Base-by-base conservation (phyloP, 1,284 basidiomycete species). In the Pascua sp. region DNA sequence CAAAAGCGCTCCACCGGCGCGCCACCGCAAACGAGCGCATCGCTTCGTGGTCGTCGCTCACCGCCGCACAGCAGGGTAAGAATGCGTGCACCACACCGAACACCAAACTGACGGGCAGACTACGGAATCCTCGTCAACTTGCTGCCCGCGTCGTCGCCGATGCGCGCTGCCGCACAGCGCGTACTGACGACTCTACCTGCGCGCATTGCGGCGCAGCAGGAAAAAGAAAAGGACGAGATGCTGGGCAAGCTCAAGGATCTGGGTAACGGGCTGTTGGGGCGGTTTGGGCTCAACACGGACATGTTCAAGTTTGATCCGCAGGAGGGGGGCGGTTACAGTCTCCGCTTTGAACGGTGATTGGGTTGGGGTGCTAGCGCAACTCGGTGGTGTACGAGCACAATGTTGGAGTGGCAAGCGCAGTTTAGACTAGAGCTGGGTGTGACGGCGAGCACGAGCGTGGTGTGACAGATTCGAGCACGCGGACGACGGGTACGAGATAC, bases 241-340 rank as follows among this genome's bases (percentile, higher is more conserved):
- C 63, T 98, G 66, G 84, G 81, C 58, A 97, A 98, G 76, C 77
- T 98, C 54, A 98, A 98, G 74, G 90, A 88, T 1, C 74, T 98
- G 7, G 95, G 95, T 0, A 92, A 98, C 70, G 89, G 82, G 53
- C 80, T 98, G 44, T 80, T 98, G n/a, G 92, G 93, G 86, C 76
- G 69, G 80, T 93, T 94, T 70, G 91, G 91, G 13, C 74, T 94
- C 60, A 91, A 88, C 24, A 93, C 91, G 0, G 86, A 94, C 69
- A 94, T 91, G 78, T 98, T 98, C 83, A 88, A 97, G 77, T 91
- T 98, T 67, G 86, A 87, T 58, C 89, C 89, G 18, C 92, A 92
- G 63, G 89, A 89, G 16, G 87, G 93, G 64, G 95, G 95, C 36
- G 91, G 94, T 0, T 98, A 97, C 79, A 90, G 88, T 1, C 85